A percentile compares a stretch with the other conserved stretches of the same genome.
phyloP scores from a whole-genome alignment of 139 green algal genomes.

The Closterium sp. region DNA sequence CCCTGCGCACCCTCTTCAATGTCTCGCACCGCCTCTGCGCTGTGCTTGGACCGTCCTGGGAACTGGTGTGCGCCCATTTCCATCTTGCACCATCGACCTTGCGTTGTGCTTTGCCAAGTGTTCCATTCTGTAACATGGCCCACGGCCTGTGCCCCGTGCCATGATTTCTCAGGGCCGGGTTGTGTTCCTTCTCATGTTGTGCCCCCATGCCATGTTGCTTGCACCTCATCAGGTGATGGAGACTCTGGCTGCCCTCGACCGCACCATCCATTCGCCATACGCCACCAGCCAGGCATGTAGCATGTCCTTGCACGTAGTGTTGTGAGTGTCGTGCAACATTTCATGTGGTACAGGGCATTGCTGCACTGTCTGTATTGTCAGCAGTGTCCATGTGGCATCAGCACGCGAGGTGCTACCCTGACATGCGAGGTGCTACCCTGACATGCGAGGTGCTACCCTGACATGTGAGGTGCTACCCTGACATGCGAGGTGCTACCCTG shows the following conservation, averaged over 20 bases:
- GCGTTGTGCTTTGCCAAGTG: not conserved
- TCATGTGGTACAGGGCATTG: too few species aligned
- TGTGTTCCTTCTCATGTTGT: not conserved
- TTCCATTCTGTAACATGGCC: not conserved
- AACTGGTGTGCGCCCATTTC: constrained; percentile 15
- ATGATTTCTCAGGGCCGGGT: not conserved
- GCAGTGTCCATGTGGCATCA: not conserved
- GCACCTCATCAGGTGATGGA: constrained; percentile 60
- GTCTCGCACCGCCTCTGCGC: constrained; percentile 67
- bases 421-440: too few species aligned
- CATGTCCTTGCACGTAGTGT: not conserved
- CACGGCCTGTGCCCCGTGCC: too few species aligned
- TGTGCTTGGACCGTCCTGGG: constrained; percentile 63
- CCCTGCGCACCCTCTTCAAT: constrained; percentile 80
- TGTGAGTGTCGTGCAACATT: not conserved
- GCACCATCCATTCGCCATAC: constrained; percentile 66
- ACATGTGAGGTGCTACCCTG: too few species aligned
- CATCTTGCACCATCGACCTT: not conserved
- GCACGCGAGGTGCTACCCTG: not conserved
- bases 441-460: too few species aligned
- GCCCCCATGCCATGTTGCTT: not conserved
- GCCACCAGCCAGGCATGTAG: constrained; percentile 65
- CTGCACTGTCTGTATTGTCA: not conserved
- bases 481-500: too few species aligned
- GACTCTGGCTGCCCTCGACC: constrained; percentile 74